Percentiles rank a stretch among this genome's conserved stretches.
phyloP scores from a whole-genome alignment of 805 yeast genomes.

The Ogataea nitratoaversa region DNA sequence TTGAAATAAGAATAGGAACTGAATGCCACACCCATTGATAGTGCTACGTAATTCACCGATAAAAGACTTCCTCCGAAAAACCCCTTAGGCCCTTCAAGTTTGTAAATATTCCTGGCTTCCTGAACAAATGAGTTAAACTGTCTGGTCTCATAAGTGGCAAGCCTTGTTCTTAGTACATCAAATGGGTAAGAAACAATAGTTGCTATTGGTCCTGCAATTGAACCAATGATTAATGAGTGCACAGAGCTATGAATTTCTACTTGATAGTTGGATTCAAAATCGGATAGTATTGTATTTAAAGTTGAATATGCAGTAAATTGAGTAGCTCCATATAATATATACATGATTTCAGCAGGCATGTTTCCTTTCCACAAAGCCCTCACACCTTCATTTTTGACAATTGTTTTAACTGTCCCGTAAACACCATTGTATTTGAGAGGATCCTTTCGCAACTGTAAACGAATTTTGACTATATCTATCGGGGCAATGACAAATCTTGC shows the following conservation, averaged over 20 bases:
- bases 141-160: conserved; percentile 57
- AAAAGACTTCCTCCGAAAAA: conserved; percentile 49
- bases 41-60: conserved; percentile 57
- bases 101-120: conserved; percentile 34
- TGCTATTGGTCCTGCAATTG: conserved; percentile 71
- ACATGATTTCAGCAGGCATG: conserved; percentile 84
- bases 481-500: conserved; percentile 62
- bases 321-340: conserved; percentile 75
- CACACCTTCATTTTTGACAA: conserved; percentile 53
- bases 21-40: conserved; percentile 73
- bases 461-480: conserved; percentile 70
- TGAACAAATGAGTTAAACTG: conserved; percentile 30
- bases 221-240: conserved; percentile 61
- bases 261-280: conserved; percentile 22
- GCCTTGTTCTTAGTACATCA: conserved; percentile 82
- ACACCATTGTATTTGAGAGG: conserved; percentile 33
- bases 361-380: conserved; percentile 94
- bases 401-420: conserved; percentile 34
- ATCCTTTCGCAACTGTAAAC: conserved; percentile 57
- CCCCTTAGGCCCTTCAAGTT: conserved; percentile 37
- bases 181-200: conserved; percentile 80
- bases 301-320: conserved; percentile 75
- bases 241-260: conserved; percentile 30
- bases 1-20: conserved; percentile 57
- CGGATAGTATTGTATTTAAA: conserved; percentile 41